Evolutionary conservation across 176 grass and related monocot species (phyloP).

Genomic region (Zoysia japonica): DNA sequence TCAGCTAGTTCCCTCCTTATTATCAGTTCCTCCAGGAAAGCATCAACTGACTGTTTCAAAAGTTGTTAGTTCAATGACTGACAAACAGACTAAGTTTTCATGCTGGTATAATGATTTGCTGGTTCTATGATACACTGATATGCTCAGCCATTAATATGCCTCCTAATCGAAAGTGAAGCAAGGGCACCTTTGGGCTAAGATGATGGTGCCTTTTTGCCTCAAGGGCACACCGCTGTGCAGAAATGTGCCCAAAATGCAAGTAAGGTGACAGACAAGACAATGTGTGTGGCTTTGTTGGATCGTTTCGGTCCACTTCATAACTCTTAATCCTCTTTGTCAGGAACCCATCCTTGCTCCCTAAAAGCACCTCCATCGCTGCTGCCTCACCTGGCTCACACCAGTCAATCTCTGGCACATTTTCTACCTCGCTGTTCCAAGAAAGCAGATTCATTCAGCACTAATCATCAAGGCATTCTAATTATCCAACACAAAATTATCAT

Average conservation of each 20-base stretch:
- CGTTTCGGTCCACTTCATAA: conserved; percentile 67
- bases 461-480: background rate
- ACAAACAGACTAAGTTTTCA: background rate
- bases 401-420: conserved; percentile 72
- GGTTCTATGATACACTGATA: background rate
- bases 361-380: conserved; percentile 61
- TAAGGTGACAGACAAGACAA: conserved; percentile 81
- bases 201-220: conserved; percentile 60
- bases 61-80: conserved; percentile 26
- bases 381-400: conserved; percentile 83
- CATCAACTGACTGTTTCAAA: conserved; percentile 69
- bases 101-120: conserved; percentile 3
- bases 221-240: conserved; percentile 78
- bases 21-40: conserved; percentile 94
- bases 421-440: conserved; percentile 58
- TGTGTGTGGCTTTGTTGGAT: conserved; percentile 70
- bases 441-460: conserved; percentile 1
- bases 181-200: conserved; percentile 62
- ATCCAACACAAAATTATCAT: background rate
- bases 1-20: conserved; percentile 92
- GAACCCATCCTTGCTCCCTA: conserved; percentile 72
- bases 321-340: conserved; percentile 79
- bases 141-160: background rate
- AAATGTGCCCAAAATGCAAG: conserved; percentile 95
- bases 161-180: conserved; percentile 15